Percentiles rank a stretch among this genome's conserved stretches.
Evolutionary conservation across 75 land plant species (phyloP).

Genomic region (Pinus albicaulis): DNA sequence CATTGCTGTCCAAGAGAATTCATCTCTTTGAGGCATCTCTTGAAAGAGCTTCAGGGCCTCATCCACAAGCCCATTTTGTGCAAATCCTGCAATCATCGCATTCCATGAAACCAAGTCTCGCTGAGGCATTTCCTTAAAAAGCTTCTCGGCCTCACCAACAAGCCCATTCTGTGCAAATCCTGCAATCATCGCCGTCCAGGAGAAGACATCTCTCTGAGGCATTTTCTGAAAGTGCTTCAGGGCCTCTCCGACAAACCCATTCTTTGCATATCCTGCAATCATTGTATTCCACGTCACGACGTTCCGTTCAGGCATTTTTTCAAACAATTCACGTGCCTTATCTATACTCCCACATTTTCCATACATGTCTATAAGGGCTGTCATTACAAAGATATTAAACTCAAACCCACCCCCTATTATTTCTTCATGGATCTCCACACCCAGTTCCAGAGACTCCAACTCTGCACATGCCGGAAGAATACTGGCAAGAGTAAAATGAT

Average conservation of each 20-base stretch:
- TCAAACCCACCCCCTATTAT: conserved; percentile 5
- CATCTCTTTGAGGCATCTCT: conserved; percentile 19
- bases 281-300: conserved; percentile 18
- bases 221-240: conserved; percentile 9
- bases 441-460: not conserved
- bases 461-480: conserved; percentile 9
- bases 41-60: conserved; percentile 25
- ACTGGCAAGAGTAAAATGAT: conserved; percentile 39
- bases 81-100: conserved; percentile 63
- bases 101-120: conserved; percentile 8
- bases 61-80: conserved; percentile 27
- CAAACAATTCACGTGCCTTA: conserved; percentile 17
- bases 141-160: not conserved
- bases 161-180: conserved; percentile 6
- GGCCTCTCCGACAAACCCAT: conserved; percentile 17
- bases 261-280: conserved; percentile 11
- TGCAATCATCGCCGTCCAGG: conserved; percentile 21
- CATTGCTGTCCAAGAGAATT: conserved; percentile 17
- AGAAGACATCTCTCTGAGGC: conserved; percentile 7
- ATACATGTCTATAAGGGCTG: conserved; percentile 22
- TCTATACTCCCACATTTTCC: conserved; percentile 15
- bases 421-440: conserved; percentile 6
- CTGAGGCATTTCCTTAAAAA: conserved; percentile 12
- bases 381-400: not conserved
- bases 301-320: conserved; percentile 13